Conservation (phyloP, 768 basidiomycete species). For the Leucogyrophana mollusca region DNA sequence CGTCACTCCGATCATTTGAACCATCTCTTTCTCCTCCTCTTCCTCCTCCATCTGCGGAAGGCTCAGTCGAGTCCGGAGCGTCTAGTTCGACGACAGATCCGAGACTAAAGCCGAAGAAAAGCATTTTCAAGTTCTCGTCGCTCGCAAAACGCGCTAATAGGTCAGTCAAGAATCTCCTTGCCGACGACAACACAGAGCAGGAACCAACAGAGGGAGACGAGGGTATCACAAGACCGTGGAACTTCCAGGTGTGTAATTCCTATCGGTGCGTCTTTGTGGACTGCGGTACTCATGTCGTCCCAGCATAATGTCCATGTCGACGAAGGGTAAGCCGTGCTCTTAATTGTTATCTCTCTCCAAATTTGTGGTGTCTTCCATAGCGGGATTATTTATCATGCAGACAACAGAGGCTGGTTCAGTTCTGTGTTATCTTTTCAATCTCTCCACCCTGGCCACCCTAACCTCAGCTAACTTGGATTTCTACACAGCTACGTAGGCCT, state of each 20-base stretch:
- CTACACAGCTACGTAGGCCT: slow-evolving; percentile 54
- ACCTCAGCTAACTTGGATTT: background rate
- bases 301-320: slow-evolving; percentile 82
- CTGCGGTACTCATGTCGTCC: slow-evolving; percentile 1
- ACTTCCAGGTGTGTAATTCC: slow-evolving; percentile 59
- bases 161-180: slow-evolving; percentile 25
- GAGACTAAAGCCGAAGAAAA: slow-evolving; percentile 23
- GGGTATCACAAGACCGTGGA: slow-evolving; percentile 68
- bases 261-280: background rate
- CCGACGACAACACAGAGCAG: slow-evolving; percentile 9
- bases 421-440: too few species aligned
- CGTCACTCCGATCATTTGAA: slow-evolving; percentile 1
- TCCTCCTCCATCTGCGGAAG: slow-evolving; percentile 20
- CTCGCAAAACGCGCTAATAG: slow-evolving; percentile 33
- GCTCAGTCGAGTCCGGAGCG: slow-evolving; percentile 24
- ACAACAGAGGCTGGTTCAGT: too few species aligned
- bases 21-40: slow-evolving; percentile 13
- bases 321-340: slow-evolving; percentile 52
- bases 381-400: too few species aligned
- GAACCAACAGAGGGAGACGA: slow-evolving; percentile 45
- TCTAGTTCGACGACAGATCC: slow-evolving; percentile 13
- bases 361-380: background rate
- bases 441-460: background rate
- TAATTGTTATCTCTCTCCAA: background rate
- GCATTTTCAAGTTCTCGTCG: slow-evolving; percentile 35